Conservation (phyloP, 371 early-diverging fungal species). For the Fennellomyces sp. region DNA sequence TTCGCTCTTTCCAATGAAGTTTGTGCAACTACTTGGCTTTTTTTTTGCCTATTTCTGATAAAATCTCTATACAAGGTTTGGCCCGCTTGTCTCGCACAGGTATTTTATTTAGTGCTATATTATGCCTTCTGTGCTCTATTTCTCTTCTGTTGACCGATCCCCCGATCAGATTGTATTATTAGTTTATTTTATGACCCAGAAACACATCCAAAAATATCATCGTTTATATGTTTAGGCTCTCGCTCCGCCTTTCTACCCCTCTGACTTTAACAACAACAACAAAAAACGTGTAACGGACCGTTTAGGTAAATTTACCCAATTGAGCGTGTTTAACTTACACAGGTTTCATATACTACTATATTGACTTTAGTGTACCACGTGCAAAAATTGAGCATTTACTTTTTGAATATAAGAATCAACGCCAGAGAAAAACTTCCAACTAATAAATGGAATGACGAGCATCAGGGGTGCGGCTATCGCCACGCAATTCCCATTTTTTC, state of each 20-base stretch:
- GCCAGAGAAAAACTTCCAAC: no score
- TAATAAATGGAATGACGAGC: no score
- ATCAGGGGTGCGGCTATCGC: neutral
- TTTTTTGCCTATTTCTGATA: constrained; percentile 6
- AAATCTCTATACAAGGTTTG: neutral
- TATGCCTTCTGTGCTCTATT: no score
- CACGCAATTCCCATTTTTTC: neutral
- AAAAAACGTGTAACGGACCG: neutral
- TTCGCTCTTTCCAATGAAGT: constrained; percentile 1
- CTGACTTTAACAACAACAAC: neutral
- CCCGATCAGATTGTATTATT: no score
- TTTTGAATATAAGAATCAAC: no score
- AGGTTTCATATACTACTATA: neutral
- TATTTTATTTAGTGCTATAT: no score
- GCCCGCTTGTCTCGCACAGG: constrained; percentile 4
- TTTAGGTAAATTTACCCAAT: neutral
- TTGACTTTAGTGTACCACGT: neutral
- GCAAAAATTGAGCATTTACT: neutral
- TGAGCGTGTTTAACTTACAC: neutral
- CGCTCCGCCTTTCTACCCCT: no score
- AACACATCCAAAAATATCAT: no score
- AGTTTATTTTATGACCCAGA: no score
- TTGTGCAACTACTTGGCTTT: constrained; percentile 8
- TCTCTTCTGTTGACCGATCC: no score
- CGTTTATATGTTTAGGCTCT: no score